phyloP scores from a whole-genome alignment of 2,329 filamentous ascomycete genomes.

The Stemphylium lycopersici region DNA sequence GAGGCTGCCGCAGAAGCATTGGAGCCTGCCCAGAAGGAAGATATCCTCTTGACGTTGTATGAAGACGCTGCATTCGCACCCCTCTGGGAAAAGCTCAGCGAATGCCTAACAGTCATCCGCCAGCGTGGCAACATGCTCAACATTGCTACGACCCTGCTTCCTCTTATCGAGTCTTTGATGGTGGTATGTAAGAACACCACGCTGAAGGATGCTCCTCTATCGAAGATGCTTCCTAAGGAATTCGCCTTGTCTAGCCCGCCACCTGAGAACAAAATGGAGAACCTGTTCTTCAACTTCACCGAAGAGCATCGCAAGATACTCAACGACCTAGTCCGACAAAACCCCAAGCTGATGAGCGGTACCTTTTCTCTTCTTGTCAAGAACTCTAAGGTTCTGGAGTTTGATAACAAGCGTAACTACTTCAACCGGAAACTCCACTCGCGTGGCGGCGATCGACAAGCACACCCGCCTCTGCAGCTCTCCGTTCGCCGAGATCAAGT shows the following conservation, averaged over 20 bases:
- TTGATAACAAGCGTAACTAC: conserved; percentile 99
- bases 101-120: conserved; percentile 85
- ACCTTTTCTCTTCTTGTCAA: conserved; percentile 96
- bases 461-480: conserved; percentile 80
- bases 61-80: conserved; percentile 88
- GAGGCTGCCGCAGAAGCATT: conserved; percentile 56
- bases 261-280: conserved; percentile 82
- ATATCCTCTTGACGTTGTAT: conserved; percentile 85
- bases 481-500: conserved; percentile 92
- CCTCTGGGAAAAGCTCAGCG: conserved; percentile 90
- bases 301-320: conserved; percentile 97
- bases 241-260: conserved; percentile 75
- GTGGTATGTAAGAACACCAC: conserved; percentile 99
- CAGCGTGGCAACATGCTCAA: conserved; percentile 95
- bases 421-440: conserved; percentile 93
- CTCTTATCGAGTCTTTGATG: conserved; percentile 96
- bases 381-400: conserved; percentile 98
- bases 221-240: conserved; percentile 61
- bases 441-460: conserved; percentile 68
- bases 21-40: conserved; percentile 72
- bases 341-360: conserved; percentile 97
- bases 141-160: conserved; percentile 92
- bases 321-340: conserved; percentile 95
- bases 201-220: conserved; percentile 67
- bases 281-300: conserved; percentile 94